These are phyloP conservation scores for Xylariaceae sp. DNA, from an alignment of 2,329 filamentous ascomycete species.

Conservation along the genomic window DNA sequence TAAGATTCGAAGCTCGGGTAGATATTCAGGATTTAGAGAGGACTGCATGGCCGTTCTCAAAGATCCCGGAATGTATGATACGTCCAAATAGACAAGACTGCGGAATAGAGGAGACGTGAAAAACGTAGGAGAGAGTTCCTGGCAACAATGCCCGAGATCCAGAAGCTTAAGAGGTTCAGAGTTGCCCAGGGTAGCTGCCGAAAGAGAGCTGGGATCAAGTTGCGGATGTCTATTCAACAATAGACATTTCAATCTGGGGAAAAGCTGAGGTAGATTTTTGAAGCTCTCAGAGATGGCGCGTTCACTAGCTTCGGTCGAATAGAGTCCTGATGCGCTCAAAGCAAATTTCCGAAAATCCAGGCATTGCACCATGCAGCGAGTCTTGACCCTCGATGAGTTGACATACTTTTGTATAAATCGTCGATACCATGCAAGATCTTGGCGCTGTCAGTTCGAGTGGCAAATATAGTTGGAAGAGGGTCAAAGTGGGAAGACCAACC, in stretches of 20 bases:
- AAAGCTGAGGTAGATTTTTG: conserved; percentile 33
- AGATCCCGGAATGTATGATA: conserved; percentile 48
- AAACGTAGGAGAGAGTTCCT: conserved; percentile 38
- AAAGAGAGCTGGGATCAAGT: conserved; percentile 39
- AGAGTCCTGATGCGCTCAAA: conserved; percentile 38
- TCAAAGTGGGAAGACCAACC: conserved; percentile 29
- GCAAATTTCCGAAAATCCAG: conserved; percentile 47
- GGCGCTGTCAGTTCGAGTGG: background rate
- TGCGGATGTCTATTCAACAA: conserved; percentile 46
- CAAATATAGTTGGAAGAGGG: background rate
- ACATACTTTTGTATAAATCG: conserved; percentile 42
- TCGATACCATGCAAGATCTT: conserved; percentile 44
- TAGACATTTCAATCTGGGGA: conserved; percentile 44
- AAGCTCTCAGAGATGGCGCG: conserved; percentile 39
- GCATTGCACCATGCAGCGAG: conserved; percentile 41
- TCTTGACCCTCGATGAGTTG: conserved; percentile 32
- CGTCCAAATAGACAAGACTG: conserved; percentile 48
- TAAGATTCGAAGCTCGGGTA: conserved; percentile 48
- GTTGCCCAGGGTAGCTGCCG: conserved; percentile 14
- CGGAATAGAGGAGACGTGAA: conserved; percentile 36
- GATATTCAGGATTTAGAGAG: conserved; percentile 29
- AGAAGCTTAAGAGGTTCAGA: conserved; percentile 36
- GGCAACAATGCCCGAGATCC: conserved; percentile 41
- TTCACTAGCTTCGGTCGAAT: conserved; percentile 36
- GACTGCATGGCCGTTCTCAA: conserved; percentile 34